Conservation (phyloP, 306 rosid genomes). For the Castanea mollissima region DNA sequence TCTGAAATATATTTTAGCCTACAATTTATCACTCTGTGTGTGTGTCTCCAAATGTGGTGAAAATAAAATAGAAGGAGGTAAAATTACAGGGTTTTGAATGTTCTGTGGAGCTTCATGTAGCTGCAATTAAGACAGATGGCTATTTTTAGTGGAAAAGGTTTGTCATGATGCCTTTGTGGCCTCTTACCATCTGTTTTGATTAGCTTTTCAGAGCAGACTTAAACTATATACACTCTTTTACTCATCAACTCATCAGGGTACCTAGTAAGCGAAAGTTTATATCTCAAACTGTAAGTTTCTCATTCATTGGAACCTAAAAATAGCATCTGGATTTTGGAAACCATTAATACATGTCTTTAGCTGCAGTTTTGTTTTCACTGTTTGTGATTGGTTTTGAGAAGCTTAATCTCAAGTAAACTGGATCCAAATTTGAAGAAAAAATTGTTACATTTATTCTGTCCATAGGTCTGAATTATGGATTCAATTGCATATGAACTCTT, state of each 20-base stretch:
- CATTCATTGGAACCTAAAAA: not conserved
- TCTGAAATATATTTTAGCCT: not conserved
- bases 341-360: not conserved
- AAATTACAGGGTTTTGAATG: not conserved
- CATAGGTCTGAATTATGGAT: not conserved
- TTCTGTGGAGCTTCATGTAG: no score
- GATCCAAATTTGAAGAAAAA: not conserved
- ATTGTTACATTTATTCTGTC: not conserved
- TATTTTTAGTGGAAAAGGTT: not conserved
- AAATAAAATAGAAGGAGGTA: not conserved
- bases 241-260: not conserved
- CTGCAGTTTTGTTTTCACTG: not conserved
- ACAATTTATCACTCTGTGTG: not conserved
- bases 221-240: not conserved
- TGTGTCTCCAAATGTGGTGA: not conserved
- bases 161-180: not conserved
- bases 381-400: slow-evolving; percentile 8
- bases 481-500: not conserved
- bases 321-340: slow-evolving; percentile 11
- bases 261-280: not conserved
- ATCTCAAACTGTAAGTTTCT: not conserved
- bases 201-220: not conserved
- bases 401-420: not conserved
- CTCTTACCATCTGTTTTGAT: not conserved
- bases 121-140: not conserved